These are phyloP conservation scores for Vitis labrusca DNA, from an alignment of 164 flowering plant genomes.

Conservation along the genomic window DNA sequence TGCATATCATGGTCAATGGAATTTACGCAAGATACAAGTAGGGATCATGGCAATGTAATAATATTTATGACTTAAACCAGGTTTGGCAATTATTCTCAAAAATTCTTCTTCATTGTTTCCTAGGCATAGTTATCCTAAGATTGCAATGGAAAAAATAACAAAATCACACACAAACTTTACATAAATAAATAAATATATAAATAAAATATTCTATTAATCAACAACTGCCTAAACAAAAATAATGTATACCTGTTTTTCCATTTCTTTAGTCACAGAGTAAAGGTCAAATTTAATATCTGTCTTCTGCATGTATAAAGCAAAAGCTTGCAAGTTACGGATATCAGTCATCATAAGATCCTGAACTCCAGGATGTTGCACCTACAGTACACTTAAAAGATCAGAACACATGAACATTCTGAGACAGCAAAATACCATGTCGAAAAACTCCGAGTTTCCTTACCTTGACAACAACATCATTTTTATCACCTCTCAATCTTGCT, in stretches of 20 bases:
- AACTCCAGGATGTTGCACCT: constrained; percentile 99
- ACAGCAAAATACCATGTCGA: not conserved
- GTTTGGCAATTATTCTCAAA: no score
- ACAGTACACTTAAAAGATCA: constrained; percentile 15
- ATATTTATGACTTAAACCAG: no score
- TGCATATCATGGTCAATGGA: no score
- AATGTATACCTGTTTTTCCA: constrained; percentile 83
- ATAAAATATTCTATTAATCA: not conserved
- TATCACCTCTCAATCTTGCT: constrained; percentile 80
- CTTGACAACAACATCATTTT: constrained; percentile 87
- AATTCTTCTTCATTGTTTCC: no score
- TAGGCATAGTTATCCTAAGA: no score
- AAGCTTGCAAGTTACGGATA: constrained; percentile 85
- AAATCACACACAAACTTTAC: no score
- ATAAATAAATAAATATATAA: no score
- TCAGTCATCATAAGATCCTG: constrained; percentile 95
- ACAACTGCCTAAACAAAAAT: not conserved
- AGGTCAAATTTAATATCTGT: constrained; percentile 88
- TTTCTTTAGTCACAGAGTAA: constrained; percentile 80
- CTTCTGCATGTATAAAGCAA: constrained; percentile 91
- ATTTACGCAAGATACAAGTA: no score
- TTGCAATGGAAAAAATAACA: no score
- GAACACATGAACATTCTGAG: not conserved
- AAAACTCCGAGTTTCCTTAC: constrained; percentile 34
- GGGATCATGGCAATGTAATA: no score